These are phyloP conservation scores for Daldinia decipiens DNA, from an alignment of 495 filamentous ascomycete genomes.

Conservation along the genomic window DNA sequence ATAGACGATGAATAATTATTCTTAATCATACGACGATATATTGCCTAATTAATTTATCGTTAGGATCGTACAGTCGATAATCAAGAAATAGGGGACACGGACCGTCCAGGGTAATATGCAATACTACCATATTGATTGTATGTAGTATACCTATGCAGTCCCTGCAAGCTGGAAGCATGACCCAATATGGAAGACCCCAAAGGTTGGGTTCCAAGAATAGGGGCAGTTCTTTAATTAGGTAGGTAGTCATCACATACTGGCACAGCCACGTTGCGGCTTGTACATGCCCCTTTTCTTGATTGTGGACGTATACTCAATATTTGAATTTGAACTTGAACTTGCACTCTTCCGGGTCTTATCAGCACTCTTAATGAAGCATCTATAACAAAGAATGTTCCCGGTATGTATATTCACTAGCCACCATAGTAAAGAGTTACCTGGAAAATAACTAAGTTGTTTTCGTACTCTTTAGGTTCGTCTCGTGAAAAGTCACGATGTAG, in stretches of 20 bases:
- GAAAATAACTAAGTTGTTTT: no score
- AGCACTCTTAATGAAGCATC: no score
- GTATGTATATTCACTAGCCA: no score
- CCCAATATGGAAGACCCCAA: background rate
- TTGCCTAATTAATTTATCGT: conserved; percentile 1
- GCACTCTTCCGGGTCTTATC: no score
- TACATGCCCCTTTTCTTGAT: background rate
- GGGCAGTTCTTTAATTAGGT: conserved; percentile 13
- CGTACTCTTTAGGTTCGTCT: no score
- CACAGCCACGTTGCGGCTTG: background rate
- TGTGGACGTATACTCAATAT: no score
- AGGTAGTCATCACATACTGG: background rate
- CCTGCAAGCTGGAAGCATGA: conserved; percentile 11
- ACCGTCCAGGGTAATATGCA: background rate
- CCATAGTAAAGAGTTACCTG: no score
- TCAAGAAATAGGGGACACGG: background rate
- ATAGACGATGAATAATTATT: conserved; percentile 10
- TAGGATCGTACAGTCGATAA: background rate
- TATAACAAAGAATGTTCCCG: no score
- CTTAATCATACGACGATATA: conserved; percentile 9
- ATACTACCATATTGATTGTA: background rate
- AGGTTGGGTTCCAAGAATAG: conserved; percentile 11
- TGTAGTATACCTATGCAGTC: conserved; percentile 2
- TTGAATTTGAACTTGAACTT: no score
- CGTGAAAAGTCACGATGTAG: no score